Evolutionary conservation across 305 asterid species (phyloP), one percentile per base, ranked within the genome.

Genomic region (Caryopteris hybrid): DNA sequence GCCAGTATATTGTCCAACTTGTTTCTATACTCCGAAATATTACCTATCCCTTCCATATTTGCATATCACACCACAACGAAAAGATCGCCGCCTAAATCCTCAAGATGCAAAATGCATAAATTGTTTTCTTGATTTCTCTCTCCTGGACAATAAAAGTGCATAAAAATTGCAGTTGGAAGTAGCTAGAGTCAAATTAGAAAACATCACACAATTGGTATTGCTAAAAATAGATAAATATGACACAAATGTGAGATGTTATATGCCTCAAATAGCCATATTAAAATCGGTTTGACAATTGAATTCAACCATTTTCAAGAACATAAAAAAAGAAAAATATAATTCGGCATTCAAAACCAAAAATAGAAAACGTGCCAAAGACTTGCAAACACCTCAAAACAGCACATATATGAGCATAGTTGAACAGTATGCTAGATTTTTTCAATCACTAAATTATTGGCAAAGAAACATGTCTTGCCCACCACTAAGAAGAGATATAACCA

Each of bases 1-100:
- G 85, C 48, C 63, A 93, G 73, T 2, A 95, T 90, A 62, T 78
- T 73, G 78, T 93, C 96, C 70, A 93, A 76, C 64, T 76, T 76
- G 74, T 47, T 70, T 77, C 95, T 77, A 50, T 90, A 93, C 38
- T 79, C 84, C 10, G 79, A 81, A 60, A 92, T 86, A 65, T 61
- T 74, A 25, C 80, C 72, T 58, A 41, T 71, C 42, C 64, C 69
- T 69, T 23, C 82, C 98, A 92, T 92, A 52, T 62, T 79, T 73
- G 78, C 78, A 72, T 64, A 64, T 80, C 76, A 74, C 59, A 68
- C 21, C 57, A 71, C 70, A 67, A 53, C 17, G 8, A n/a, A 25
- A 65, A 60, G n/a, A 56, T 13, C 14, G 67, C 29, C 50, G 59
- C 46, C 65, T 34, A 59, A 64, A 47, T 25, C 76, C 81, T 59